Evolutionary conservation across 202 grass and related monocot genomes (phyloP).

Genomic region (Setaria viridis): DNA sequence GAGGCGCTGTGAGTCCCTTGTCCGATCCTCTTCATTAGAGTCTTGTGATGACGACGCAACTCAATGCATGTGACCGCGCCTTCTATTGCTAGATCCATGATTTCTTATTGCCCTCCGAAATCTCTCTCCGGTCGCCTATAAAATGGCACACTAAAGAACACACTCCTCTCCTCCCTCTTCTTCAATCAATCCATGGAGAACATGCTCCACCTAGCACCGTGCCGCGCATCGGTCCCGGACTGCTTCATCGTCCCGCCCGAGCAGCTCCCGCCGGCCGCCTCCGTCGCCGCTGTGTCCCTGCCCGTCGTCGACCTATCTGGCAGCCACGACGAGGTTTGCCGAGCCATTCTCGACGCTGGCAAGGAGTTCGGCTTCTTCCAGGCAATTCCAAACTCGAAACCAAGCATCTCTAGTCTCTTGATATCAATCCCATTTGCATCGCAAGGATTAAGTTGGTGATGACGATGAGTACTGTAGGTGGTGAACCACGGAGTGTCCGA

Average conservation of each 20-base stretch:
- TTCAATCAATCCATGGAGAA: not conserved
- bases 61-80: too few species aligned
- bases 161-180: too few species aligned
- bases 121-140: too few species aligned
- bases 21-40: too few species aligned
- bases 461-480: conserved; percentile 6
- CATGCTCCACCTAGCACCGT: not conserved
- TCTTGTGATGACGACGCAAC: too few species aligned
- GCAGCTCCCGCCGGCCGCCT: not conserved
- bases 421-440: too few species aligned
- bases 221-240: not conserved
- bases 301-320: conserved; percentile 59
- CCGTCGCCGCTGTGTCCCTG: conserved; percentile 28
- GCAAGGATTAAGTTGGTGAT: too few species aligned
- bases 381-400: not conserved
- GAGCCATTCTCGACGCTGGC: conserved; percentile 48
- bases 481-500: conserved; percentile 58
- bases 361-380: conserved; percentile 68
- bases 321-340: conserved; percentile 36
- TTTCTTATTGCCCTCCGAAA: too few species aligned
- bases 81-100: too few species aligned
- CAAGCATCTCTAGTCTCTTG: too few species aligned
- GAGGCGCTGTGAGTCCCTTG: too few species aligned
- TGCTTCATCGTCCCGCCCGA: not conserved
- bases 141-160: too few species aligned